Base-by-base conservation (phyloP, 306 rosid genomes). In the Trifolium dubium region DNA sequence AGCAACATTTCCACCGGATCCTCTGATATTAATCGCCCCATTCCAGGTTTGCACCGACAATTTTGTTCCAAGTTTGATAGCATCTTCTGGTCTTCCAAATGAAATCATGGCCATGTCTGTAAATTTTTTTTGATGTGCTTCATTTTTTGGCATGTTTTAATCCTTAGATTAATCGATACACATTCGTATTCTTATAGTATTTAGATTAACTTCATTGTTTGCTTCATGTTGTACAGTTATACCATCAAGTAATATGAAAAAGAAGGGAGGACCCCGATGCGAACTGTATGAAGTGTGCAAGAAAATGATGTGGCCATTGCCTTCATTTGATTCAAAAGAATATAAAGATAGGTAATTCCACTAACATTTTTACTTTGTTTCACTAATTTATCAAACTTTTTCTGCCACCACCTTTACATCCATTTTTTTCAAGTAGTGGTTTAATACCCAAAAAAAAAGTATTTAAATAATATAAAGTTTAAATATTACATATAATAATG, bases 211-310 rank as follows among this genome's bases (percentile, higher is more conserved):
- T 30, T 64, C 17, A 41, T 63, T 75, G 14, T 49, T 49, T 72
- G 19, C 64, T 80, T 67, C 72, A 46, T 71, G 68, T 18, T 74
- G 62, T 55, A 72, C 86, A 88, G 92, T 82, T 53, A 85, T 86
- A 50, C 70, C 78, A 67, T 64, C 91, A 59, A 88, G 86, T 76
- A 85, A 74, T 72, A 86, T 80, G 87, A 86, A 44, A 11, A 12
- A 81, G 79, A 94, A 92, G 83, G 99, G 98, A 83, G 99, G 96
- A 73, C 99, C 98, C 12, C 87, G 99, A 18, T 76, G 56, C 28
- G 43, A 90, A 60, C 83, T 95, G 37, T 81, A 67, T 39, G 86
- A 86, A 23, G 72, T 92, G 35, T 95, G 99, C 79, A 92, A 79
- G 89, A 88, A 56, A 73, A 73, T 75, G 71, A 93, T 86, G 76